Evolutionary conservation across 768 basidiomycete species (phyloP), one percentile per base, ranked within the genome.

Genomic region (Phallus indusiatus): DNA sequence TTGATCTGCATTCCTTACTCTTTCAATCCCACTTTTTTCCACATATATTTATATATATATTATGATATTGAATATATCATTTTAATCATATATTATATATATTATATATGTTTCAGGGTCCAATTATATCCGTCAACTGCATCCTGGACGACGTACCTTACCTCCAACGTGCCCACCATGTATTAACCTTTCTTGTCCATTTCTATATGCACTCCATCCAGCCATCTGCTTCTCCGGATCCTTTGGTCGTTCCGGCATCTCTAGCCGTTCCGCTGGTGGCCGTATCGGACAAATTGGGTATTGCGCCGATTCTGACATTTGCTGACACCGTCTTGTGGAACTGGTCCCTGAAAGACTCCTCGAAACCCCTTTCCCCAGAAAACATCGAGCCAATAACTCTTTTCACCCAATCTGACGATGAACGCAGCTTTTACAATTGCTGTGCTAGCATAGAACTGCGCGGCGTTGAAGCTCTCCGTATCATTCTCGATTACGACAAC

Each of bases 241-340:
- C 82, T 1, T 71, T 83, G 46, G 66, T 78, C 54, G 81, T 99
- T 35, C 95, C 95, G 1, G 77, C 81, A 60, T 78, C 86, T 10
- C 75, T 99, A 46, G 80, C 90, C 1, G 71, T 89, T 21, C 94
- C 95, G 0, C 77, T 96, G 28, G 79, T 90, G 28, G 67, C 78
- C 17, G 83, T 95, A 51, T 95, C 92, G 14, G 78, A 78, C 10
- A 71, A 79, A 54, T 79, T 99, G 47, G 84, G 83, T 54, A 85
- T 94, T n/a, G 93, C 94, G 6, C 95, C 95, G 4, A 82, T 99
- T 62, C 76, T 97, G 63, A 99, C 94, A 0, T 99, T 93, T 68
- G 90, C 94, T 24, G 95, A 96, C 69, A 93, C 90, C 17, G 94
- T 99, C 14, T 79, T 98, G 1, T 99, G 92, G 91, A 96, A 97